Evolutionary conservation across 495 filamentous ascomycete genomes (phyloP).

Genomic region (Rusavskia elegans): DNA sequence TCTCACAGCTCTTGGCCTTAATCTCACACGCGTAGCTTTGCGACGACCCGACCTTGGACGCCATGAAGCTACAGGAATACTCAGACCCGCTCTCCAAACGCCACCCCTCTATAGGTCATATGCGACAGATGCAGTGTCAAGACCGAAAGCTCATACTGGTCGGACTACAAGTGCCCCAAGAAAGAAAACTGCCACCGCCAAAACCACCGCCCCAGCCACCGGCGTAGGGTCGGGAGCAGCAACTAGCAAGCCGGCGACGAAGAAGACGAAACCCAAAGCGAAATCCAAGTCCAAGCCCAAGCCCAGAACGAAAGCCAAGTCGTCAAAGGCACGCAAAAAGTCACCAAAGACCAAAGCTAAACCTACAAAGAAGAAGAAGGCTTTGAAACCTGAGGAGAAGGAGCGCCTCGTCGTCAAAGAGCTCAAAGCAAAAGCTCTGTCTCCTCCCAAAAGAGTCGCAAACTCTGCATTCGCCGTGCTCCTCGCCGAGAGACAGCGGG

Average conservation of each 20-base stretch:
- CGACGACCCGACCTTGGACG: background rate
- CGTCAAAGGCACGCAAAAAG: slow-evolving; percentile 7
- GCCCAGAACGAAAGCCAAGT: slow-evolving; percentile 8
- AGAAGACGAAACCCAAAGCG: slow-evolving; percentile 5
- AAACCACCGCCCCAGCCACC: background rate
- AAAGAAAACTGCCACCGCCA: slow-evolving; percentile 7
- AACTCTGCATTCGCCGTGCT: slow-evolving; percentile 13
- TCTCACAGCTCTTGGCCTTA: slow-evolving; percentile 1
- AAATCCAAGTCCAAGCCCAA: slow-evolving; percentile 9
- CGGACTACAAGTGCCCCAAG: slow-evolving; percentile 7
- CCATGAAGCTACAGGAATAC: background rate
- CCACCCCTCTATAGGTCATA: slow-evolving; percentile 4
- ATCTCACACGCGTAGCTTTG: slow-evolving; percentile 9
- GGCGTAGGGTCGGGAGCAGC: background rate
- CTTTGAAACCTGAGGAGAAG: slow-evolving; percentile 19
- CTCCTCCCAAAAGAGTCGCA: slow-evolving; percentile 17
- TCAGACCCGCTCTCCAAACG: background rate
- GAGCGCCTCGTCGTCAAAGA: slow-evolving; percentile 12
- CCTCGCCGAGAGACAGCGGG: slow-evolving; percentile 9
- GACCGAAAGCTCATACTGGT: slow-evolving; percentile 18
- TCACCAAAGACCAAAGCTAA: slow-evolving; percentile 11
- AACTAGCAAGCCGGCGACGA: slow-evolving; percentile 1
- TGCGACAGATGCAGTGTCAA: slow-evolving; percentile 8
- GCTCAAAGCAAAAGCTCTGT: slow-evolving; percentile 21
- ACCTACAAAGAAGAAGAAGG: slow-evolving; percentile 13